Evolutionary conservation across 2,329 filamentous ascomycete species (phyloP).

Genomic region (Clonostachys rosea): DNA sequence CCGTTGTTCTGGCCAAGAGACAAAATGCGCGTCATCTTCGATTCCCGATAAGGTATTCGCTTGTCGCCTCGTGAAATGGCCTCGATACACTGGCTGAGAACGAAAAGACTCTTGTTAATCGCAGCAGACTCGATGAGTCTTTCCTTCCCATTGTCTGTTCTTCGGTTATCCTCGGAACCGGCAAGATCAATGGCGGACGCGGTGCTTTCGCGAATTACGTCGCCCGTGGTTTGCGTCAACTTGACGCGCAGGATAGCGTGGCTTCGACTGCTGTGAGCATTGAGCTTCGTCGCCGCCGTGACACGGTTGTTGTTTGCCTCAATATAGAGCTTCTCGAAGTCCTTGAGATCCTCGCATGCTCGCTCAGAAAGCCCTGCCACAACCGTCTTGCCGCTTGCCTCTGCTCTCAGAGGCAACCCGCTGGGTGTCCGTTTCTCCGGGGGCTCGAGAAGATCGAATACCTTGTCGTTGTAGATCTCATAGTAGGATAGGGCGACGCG

Average conservation of each 20-base stretch:
- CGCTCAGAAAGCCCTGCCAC: constrained; percentile 84
- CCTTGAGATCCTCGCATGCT: constrained; percentile 77
- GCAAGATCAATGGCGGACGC: constrained; percentile 93
- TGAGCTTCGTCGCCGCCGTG: constrained; percentile 87
- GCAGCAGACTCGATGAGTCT: constrained; percentile 90
- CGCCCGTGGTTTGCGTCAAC: constrained; percentile 69
- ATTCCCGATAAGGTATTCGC: constrained; percentile 88
- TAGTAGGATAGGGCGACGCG: constrained; percentile 83
- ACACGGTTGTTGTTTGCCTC: constrained; percentile 88
- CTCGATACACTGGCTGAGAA: constrained; percentile 91
- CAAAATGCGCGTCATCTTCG: constrained; percentile 94
- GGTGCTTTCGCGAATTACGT: constrained; percentile 69
- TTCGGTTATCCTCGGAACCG: constrained; percentile 90
- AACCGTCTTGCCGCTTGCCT: constrained; percentile 81
- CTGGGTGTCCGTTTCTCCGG: constrained; percentile 80
- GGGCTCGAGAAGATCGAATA: constrained; percentile 84
- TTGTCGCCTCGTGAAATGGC: constrained; percentile 74
- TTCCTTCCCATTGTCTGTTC: constrained; percentile 91
- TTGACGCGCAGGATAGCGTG: constrained; percentile 92
- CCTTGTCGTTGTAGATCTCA: constrained; percentile 96
- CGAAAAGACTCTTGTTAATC: constrained; percentile 97
- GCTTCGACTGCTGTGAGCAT: constrained; percentile 83
- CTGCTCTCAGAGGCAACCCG: constrained; percentile 76
- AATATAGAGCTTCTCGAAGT: constrained; percentile 87
- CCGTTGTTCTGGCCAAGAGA: constrained; percentile 93